phyloP scores from a whole-genome alignment of 768 basidiomycete species.

The Lactarius vividus region DNA sequence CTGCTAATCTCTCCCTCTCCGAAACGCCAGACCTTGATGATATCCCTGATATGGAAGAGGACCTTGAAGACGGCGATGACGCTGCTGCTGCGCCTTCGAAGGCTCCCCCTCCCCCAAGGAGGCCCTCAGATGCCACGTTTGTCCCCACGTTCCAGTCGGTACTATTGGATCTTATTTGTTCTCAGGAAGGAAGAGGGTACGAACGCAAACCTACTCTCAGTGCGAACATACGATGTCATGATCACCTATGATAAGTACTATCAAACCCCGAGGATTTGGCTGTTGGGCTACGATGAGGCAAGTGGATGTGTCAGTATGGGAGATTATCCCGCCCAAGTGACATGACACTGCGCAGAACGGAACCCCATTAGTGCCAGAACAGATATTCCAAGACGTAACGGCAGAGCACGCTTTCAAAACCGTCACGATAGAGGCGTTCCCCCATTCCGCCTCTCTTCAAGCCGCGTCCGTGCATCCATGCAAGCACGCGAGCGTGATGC shows the following conservation, averaged over 20 bases:
- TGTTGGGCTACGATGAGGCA: conserved; percentile 97
- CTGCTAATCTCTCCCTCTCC: conserved; percentile 33
- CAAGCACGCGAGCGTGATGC: conserved; percentile 99
- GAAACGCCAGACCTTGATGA: conserved; percentile 92
- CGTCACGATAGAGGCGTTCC: conserved; percentile 97
- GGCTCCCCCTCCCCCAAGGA: conserved; percentile 34
- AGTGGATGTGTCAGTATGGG: conserved; percentile 20
- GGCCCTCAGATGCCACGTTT: conserved; percentile 50
- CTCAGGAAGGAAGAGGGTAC: conserved; percentile 56
- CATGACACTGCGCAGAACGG: conserved; percentile 57
- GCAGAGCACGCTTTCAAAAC: conserved; percentile 98
- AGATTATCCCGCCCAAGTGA: conserved; percentile 1
- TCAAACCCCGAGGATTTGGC: conserved; percentile 97
- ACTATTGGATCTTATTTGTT: conserved; percentile 7
- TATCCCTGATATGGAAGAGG: conserved; percentile 99
- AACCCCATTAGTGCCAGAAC: conserved; percentile 78
- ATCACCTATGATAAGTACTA: conserved; percentile 99
- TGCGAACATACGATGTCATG: conserved; percentile 98
- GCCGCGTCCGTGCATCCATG: conserved; percentile 96
- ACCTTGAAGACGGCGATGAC: conserved; percentile 84
- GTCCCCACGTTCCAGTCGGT: conserved; percentile 30
- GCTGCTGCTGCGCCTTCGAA: conserved; percentile 66
- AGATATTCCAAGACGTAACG: conserved; percentile 97
- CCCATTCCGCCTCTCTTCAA: conserved; percentile 82
- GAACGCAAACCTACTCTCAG: conserved; percentile 85